Evolutionary conservation across 345 rosid species (phyloP), one percentile per base, ranked within the genome.

Genomic region (Bruguiera gymnorhiza): DNA sequence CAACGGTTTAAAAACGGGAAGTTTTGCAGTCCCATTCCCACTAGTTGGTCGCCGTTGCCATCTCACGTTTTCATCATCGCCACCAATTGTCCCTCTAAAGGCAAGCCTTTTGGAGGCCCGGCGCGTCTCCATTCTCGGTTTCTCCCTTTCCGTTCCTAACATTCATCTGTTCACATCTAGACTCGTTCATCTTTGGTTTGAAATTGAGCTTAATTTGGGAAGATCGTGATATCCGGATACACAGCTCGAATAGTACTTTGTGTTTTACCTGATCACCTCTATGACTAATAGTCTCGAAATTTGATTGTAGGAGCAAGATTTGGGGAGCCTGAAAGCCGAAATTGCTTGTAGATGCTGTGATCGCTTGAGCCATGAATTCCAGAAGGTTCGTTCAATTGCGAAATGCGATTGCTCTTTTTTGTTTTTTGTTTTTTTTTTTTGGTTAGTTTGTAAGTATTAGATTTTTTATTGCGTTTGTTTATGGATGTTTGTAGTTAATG

Each of bases 331-430:
- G 50, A 13, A 43, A 43, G 18, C 50, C 13, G 50, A 3, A 15
- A 13, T 15, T 43, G 50, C 19, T 13, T 23, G 31, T 56, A 55
- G 43, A 52, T 56, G 56, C 26, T 63, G 67, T 39, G 72, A 74
- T 71, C 62, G 62, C 29, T 26, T 21, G 65, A 73, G 77, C 78
- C 72, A 86, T 88, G 90, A 88, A 84, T 83, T 66, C 87, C 56
- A 82, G 87, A 79, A 82, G 87, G 93, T 88, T 27, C 71, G 85
- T 68, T 74, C 68, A 13, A 53, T 74, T 24, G 6, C 8, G 10
- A 34, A 26, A 8, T 63, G 59, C 50, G 6, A 48, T 50, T 11
- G 39, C 11, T 52, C 27, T 39, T 15, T 73, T 34, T 36, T 8
- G 53, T 5, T 43, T 59, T 10, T 23, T 37, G 53, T 46, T 62